These are phyloP conservation scores for Blastocystis sp. DNA, from an alignment of 352 stramenopile species.

Conservation along the genomic window DNA sequence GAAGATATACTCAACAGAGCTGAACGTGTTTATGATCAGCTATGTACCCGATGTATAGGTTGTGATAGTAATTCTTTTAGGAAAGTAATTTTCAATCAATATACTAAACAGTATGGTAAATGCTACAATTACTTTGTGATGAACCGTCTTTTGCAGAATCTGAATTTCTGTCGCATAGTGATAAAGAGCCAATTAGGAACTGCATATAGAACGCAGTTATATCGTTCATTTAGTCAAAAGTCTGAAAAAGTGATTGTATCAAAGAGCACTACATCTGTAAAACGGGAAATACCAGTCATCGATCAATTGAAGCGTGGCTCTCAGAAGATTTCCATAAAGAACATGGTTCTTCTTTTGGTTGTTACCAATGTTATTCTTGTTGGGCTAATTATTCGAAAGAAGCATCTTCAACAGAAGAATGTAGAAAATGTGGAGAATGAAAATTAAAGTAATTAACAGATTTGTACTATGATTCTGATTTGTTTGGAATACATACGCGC, in stretches of 20 bases:
- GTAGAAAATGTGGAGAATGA: not conserved
- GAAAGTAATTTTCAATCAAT: slow-evolving; percentile 33
- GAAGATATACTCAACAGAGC: not conserved
- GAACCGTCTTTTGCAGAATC: not conserved
- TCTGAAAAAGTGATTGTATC: slow-evolving; percentile 40
- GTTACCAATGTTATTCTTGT: slow-evolving; percentile 34
- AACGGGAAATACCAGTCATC: not conserved
- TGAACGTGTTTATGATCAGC: not conserved
- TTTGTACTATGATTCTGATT: not conserved
- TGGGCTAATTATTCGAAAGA: not conserved
- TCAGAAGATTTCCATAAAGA: slow-evolving; percentile 58
- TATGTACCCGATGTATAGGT: not conserved
- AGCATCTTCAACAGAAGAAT: not conserved
- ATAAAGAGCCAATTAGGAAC: not conserved
- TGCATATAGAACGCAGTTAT: not conserved
- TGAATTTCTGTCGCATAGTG: not conserved
- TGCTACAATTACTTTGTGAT: not conserved
- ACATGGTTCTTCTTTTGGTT: slow-evolving; percentile 19
- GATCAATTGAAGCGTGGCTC: slow-evolving; percentile 21
- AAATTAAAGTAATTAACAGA: not conserved
- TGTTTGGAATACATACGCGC: not conserved
- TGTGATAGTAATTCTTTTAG: not conserved
- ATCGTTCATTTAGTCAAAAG: not conserved
- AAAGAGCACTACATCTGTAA: slow-evolving; percentile 23
- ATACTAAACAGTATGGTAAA: not conserved